Evolutionary conservation across 2,329 filamentous ascomycete genomes (phyloP), one percentile per base, ranked within the genome.

Genomic region (Didymella pinodella): DNA sequence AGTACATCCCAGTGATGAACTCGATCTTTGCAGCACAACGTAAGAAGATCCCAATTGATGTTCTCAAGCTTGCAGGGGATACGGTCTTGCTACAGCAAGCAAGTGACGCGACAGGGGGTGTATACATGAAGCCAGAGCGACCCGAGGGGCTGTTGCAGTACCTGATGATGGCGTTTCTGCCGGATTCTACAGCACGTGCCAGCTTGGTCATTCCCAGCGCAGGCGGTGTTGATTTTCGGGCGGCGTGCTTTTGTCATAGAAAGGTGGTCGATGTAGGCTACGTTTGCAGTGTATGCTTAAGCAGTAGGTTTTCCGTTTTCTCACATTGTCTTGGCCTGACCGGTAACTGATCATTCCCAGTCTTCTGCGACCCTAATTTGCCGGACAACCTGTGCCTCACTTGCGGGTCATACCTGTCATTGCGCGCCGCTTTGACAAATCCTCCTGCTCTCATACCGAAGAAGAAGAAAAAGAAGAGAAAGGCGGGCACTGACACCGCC

Each of bases 1-100:
- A 98, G 77, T 99, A 99, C 80, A 99, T 99, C 55, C 90, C 94
- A 0, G 95, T 96, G 67, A 99, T 99, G 95, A 99, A 99, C 80
- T 87, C 90, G 69, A 96, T 98, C 61, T 99, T 99, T 78, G 95
- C 95, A 2, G 95, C 94, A 59, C 91, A 96, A 71, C 89, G 94
- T 64, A 85, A 93, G 54, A 87, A 87, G 68, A 92, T 99, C 64
- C 91, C 93, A 25, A 93, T 99, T 70, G 95, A 99, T 76, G 94
- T 97, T 32, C 85, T 96, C 61, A 90, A 96, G 65, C 83, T 99
- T 12, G 88, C 90, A 41, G 92, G 92, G 22, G 87, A 92, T 67
- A 92, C 94, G 0, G 93, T 96, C 11, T 96, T 99, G 76, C 83
- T 99, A 48, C 94, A 99, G 74, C 95, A 99, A 79, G 95, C 95